Evolutionary conservation across 2,329 filamentous ascomycete genomes (phyloP).

Genomic region (Penicillium sp.): DNA sequence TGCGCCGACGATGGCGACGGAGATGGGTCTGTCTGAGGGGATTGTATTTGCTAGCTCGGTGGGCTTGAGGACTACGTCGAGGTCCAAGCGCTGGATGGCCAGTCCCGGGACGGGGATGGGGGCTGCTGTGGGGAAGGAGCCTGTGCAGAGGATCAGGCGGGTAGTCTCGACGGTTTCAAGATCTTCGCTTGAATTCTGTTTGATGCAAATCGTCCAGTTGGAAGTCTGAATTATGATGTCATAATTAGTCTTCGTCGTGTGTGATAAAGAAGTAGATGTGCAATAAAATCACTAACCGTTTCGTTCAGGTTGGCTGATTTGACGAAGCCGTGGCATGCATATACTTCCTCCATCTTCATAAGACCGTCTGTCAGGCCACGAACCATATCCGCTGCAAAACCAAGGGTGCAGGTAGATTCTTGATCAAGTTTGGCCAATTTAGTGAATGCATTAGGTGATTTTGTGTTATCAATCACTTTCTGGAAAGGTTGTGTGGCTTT

Average conservation of each 20-base stretch:
- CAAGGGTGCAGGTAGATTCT: constrained; percentile 58
- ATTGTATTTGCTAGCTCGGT: constrained; percentile 48
- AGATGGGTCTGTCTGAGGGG: constrained; percentile 36
- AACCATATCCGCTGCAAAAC: constrained; percentile 59
- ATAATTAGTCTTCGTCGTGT: constrained; percentile 13
- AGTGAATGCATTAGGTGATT: constrained; percentile 56
- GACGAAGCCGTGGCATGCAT: constrained; percentile 36
- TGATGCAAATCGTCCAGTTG: constrained; percentile 37
- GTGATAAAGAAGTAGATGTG: neutral
- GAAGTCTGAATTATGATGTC: constrained; percentile 14
- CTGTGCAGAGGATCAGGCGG: constrained; percentile 59
- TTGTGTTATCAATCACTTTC: constrained; percentile 50
- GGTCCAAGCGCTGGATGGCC: constrained; percentile 48
- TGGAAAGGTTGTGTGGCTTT: constrained; percentile 55
- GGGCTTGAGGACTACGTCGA: constrained; percentile 59
- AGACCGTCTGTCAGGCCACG: constrained; percentile 47
- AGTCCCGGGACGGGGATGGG: constrained; percentile 46
- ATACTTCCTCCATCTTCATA: constrained; percentile 38
- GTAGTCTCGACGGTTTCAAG: constrained; percentile 41
- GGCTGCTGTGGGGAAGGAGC: constrained; percentile 52
- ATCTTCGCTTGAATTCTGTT: constrained; percentile 28
- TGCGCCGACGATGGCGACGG: constrained; percentile 60
- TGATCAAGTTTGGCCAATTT: constrained; percentile 55
- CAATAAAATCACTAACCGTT: constrained; percentile 24
- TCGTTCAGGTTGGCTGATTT: constrained; percentile 35